Conservation (phyloP, 208 protist species). For the Leishmania tarentolae region DNA sequence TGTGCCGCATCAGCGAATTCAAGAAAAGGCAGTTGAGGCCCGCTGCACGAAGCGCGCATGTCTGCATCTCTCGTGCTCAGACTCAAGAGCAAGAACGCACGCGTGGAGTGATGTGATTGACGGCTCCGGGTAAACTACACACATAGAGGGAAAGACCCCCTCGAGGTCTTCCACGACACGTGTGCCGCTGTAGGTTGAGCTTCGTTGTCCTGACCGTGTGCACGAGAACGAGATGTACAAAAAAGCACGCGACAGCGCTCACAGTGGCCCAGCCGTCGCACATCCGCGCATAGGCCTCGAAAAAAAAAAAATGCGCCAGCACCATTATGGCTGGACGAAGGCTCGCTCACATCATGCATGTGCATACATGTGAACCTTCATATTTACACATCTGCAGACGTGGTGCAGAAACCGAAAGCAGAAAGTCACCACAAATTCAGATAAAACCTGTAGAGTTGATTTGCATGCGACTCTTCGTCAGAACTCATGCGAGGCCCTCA, state of each 20-base stretch:
- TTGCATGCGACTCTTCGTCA: neutral
- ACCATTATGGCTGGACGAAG: neutral
- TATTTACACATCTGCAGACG: neutral
- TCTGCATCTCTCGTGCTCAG: neutral
- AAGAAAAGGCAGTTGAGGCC: neutral
- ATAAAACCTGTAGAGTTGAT: neutral
- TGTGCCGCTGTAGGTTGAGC: neutral
- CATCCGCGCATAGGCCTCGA: no score
- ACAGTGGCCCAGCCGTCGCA: neutral
- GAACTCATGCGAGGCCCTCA: neutral
- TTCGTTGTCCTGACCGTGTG: neutral
- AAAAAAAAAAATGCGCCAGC: neutral
- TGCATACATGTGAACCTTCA: neutral
- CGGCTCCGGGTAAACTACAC: neutral
- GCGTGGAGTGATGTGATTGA: neutral
- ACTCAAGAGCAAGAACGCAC: neutral
- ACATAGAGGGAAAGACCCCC: neutral
- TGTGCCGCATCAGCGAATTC: neutral
- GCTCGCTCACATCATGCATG: neutral
- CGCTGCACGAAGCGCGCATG: neutral
- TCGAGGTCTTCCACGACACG: neutral
- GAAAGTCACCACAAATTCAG: neutral
- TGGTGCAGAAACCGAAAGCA: neutral
- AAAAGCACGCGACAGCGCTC: neutral
- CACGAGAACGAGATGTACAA: neutral